Evolutionary conservation across 2,329 filamentous ascomycete genomes (phyloP).

Genomic region (Gyromitra esculenta): DNA sequence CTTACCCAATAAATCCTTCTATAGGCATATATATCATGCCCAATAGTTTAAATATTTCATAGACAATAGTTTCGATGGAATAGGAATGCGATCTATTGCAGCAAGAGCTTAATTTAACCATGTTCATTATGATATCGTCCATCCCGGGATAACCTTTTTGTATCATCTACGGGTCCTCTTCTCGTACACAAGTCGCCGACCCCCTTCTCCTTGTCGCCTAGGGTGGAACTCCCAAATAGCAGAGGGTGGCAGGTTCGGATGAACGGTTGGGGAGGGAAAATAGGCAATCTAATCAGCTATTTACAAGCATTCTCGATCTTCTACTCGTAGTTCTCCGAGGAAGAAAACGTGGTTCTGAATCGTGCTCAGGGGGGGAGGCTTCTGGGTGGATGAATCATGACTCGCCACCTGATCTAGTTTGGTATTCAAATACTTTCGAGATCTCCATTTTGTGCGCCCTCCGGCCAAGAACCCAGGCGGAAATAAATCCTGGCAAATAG

Average conservation of each 20-base stretch:
- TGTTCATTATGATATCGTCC: not conserved
- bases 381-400: constrained; percentile 3
- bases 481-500: constrained; percentile 12
- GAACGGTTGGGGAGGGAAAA: constrained; percentile 26
- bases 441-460: not conserved
- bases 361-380: constrained; percentile 1
- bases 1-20: constrained; percentile 11
- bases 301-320: constrained; percentile 14
- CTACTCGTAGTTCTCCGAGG: constrained; percentile 14
- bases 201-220: not conserved
- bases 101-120: not conserved
- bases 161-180: constrained; percentile 7
- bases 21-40: constrained; percentile 27
- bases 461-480: not conserved
- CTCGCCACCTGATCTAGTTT: constrained; percentile 27
- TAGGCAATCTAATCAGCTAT: constrained; percentile 31
- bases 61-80: not conserved
- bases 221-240: constrained; percentile 16
- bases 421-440: constrained; percentile 9
- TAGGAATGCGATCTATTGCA: constrained; percentile 23
- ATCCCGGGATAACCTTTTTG: not conserved
- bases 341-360: constrained; percentile 26
- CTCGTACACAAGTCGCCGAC: constrained; percentile 6
- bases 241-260: constrained; percentile 19
- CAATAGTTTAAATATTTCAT: constrained; percentile 2